Base-by-base conservation (phyloP, 192 early-diverging fungal species). In the Funneliformis geosporum region DNA sequence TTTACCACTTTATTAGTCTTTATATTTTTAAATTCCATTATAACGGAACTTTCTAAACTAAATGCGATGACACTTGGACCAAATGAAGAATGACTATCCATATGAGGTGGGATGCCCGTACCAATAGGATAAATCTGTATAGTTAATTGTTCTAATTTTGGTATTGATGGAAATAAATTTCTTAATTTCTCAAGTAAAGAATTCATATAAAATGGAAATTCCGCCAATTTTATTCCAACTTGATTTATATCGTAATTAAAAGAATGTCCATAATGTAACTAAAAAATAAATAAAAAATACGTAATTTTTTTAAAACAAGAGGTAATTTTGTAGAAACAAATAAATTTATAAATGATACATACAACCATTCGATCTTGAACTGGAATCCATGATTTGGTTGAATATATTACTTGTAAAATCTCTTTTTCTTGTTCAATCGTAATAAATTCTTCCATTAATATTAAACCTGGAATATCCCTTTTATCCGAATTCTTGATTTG, bases 51-150 rank as follows among this genome's bases (percentile, higher is more conserved):
- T 66, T 40, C 61, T n/a, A 78, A 59, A 69, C 77, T 78, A 68
- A 78, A 59, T 28, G 67, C n/a, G 7, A 69, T 21, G 40, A 78
- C 46, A 42, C 39, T 33, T 23, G 42, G 25, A 21, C 77, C 77
- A 78, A 78, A 78, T 16, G 62, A 67, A 11, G 66, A 59, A 43
- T 78, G 77, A 69, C 25, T 59, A 59, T 78, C 77, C 21, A 78
- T 46, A n/a, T 78, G 77, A 68, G 77, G 77, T 39, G 77, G 77
- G 10, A 78, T 78, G n/a, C 77, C 77, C 5, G 66, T 65, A 21
- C 77, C 77, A 78, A 60, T 39, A 59, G 77, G 77, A 69, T 78
- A 78, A 61, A 66, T 21, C 59, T 69, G 77, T 25, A 69, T 38
- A 21, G 77, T 69, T 4, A 78, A 46, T 78, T 78, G 77, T 50